Percentiles rank a stretch among this genome's conserved stretches.
phyloP scores from a whole-genome alignment of 164 flowering plant species.

The Magnolia changhungtana region DNA sequence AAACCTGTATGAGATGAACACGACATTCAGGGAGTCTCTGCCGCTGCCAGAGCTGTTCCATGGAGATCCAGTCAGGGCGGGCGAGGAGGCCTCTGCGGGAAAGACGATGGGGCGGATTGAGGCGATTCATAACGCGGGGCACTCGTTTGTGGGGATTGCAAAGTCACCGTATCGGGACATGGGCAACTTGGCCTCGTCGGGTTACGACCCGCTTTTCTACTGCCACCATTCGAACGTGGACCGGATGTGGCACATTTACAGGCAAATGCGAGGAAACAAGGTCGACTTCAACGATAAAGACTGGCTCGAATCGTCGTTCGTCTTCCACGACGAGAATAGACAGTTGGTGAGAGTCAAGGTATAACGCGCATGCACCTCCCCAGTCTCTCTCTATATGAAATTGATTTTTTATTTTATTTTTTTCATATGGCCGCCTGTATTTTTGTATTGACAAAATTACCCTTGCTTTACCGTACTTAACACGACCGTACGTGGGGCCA shows the following conservation, averaged over 20 bases:
- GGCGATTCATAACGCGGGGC: background rate
- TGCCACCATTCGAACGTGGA: conserved; percentile 9
- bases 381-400: no score
- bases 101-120: background rate
- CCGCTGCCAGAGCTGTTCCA: background rate
- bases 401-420: no score
- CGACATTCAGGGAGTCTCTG: background rate
- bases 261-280: conserved; percentile 2
- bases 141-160: background rate
- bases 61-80: background rate
- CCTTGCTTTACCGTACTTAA: no score
- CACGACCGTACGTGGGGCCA: no score
- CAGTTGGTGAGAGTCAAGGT: background rate
- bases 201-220: background rate
- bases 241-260: conserved; percentile 11
- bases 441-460: no score
- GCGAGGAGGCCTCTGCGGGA: background rate
- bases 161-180: conserved; percentile 1
- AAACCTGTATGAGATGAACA: background rate
- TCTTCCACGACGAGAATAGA: background rate
- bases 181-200: conserved; percentile 11
- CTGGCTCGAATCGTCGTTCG: conserved; percentile 2
- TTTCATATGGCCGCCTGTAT: no score
- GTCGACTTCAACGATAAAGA: conserved; percentile 1
- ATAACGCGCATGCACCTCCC: background rate